Base-by-base conservation (phyloP, 1,139 yeast genomes). In the Saccharomyces pastorianus region DNA sequence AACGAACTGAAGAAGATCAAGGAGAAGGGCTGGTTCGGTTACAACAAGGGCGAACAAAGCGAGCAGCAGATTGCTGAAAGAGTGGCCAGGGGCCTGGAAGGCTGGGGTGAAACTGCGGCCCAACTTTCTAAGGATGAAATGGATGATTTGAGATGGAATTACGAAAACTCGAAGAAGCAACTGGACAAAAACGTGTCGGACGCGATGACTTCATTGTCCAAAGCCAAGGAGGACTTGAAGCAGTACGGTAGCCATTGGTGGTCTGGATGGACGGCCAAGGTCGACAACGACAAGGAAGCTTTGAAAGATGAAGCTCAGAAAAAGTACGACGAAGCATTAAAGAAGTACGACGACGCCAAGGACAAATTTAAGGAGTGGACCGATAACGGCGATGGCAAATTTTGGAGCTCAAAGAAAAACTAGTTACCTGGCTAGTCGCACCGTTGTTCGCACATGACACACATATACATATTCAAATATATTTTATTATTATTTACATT, bases 21-120 rank as follows among this genome's bases (percentile, higher is more conserved):
- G 49, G 55, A 58, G 23, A 61, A 60, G 34, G 68, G 67, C 14
- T 64, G 70, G 69, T 60, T 63, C 55, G 53, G 55, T 2, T 53
- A 52, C 38, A 56, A 59, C 53, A 57, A 61, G 53, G 55, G 58
- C 28, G 55, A 61, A 48, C 57, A 60, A 7, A 46, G 52, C 50
- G 65, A 66, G 52, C 66, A 61, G 46, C 65, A 64, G 7, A 56
- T 71, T 38, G 74, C 75, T 2, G 61, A 64, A 42, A 58, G 60
- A 8, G 68, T 77, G 0, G 65, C 67, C 34, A 63, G 64, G 26
- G 67, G 75, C 1, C 64, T 75, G 7, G 66, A 72, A 55, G 79
- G 79, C 6, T 76, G 78, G 77, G 79, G 80, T 26, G 76, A 74
- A 49, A 62, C 67, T 49, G 79, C 79, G 3, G 64, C 71, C 25